Evolutionary conservation across 495 filamentous ascomycete species (phyloP), one percentile per base, ranked within the genome.

Genomic region (Lasiosphaeris hirsuta): DNA sequence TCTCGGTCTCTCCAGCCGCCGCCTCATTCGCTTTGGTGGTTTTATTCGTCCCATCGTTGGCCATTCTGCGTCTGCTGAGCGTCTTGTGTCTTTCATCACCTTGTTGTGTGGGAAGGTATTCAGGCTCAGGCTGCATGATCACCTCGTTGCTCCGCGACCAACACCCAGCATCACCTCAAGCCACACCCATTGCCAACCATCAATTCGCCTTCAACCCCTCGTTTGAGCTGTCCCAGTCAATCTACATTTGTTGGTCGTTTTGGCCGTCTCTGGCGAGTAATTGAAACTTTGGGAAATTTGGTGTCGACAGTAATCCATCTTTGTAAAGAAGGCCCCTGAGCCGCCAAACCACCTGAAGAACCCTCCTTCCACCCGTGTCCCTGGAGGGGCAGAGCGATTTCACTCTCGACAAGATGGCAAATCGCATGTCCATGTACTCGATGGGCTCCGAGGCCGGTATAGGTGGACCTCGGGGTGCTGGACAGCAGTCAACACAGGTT

Each of bases 351-450:
- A 18, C 13, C 36, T 23, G 38, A 19, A 56, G 30, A 58, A 15
- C n/a, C 17, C 33, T 51, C 7, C 14, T 17, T 18, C 61, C 44
- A 34, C 51, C 65, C 63, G 72, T 72, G 68, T 67, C 70, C 70
- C 70, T 66, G 63, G 63, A 64, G 67, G 70, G 70, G 56, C 72
- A 64, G 44, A 64, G 58, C 63, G 69, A 56, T 54, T 46, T 2
- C 50, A 37, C 58, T 23, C 36, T 60, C 67, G 72, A 63, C 71
- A 94, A 86, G 81, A 88, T 90, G 77, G 71, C 80, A 63, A 78
- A 79, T 69, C 89, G 92, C 62, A 88, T 89, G 76, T 96, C 93
- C 33, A 84, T 89, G 71, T 95, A 89, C 71, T 97, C 93, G 51
- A 86, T 81, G 65, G 78, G 92, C 90, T 70, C 68, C 18, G 68